phyloP scores from a whole-genome alignment of 805 yeast genomes.

The Debaryomyces prosopidis region DNA sequence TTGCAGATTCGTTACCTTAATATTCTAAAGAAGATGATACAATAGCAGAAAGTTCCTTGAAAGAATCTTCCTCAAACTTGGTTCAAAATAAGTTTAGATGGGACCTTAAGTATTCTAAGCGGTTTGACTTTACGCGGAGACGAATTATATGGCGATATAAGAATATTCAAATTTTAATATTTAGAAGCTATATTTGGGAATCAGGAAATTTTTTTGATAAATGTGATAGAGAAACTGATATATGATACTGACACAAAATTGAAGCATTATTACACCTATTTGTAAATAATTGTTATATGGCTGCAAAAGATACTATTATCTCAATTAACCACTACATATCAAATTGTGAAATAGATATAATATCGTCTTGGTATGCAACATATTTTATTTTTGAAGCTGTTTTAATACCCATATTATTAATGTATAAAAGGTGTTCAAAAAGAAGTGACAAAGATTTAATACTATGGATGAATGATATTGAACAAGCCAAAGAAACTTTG shows the following conservation, averaged over 20 bases:
- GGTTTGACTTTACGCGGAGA: slow-evolving; percentile 56
- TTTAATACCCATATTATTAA: slow-evolving; percentile 46
- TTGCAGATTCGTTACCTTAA: slow-evolving; percentile 43
- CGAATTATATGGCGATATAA: slow-evolving; percentile 60
- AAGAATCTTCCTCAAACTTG: slow-evolving; percentile 20
- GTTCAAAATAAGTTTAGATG: slow-evolving; percentile 9
- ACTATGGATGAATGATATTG: not conserved
- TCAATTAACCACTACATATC: slow-evolving; percentile 44
- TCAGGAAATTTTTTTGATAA: slow-evolving; percentile 42
- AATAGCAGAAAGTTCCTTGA: slow-evolving; percentile 16
- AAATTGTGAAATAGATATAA: slow-evolving; percentile 36
- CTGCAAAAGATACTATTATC: slow-evolving; percentile 53
- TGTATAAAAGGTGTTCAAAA: not conserved
- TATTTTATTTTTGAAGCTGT: slow-evolving; percentile 66
- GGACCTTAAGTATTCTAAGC: slow-evolving; percentile 35
- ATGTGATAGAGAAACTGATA: slow-evolving; percentile 13
- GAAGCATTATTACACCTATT: slow-evolving; percentile 2
- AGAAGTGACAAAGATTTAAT: not conserved
- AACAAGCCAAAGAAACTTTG: not conserved
- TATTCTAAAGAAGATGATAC: slow-evolving; percentile 45
- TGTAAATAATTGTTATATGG: slow-evolving; percentile 15
- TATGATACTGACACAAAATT: not conserved
- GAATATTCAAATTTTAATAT: slow-evolving; percentile 53
- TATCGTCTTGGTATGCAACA: slow-evolving; percentile 63
- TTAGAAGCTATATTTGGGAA: slow-evolving; percentile 59